Base-by-base conservation (phyloP, 371 early-diverging fungal species). In the Lichtheimia corymbifera region DNA sequence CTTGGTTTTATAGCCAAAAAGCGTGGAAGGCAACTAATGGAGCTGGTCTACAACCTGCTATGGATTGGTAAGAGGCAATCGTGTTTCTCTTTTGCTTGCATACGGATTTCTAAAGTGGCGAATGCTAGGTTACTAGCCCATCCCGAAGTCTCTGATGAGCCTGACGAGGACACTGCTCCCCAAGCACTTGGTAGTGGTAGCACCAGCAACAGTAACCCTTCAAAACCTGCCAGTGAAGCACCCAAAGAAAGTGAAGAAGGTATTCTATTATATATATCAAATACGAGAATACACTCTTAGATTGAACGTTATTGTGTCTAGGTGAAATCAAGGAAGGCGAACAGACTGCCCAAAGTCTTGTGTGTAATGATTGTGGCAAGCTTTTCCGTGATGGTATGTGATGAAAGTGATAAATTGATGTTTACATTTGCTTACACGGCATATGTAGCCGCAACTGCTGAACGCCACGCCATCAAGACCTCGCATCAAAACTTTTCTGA, bases 401-500 rank as follows among this genome's bases (percentile, higher is more conserved):
- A 17, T 5, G 20, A 17, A 45, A 27, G 14, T 13, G 41, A 35
- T 50, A 14, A 2, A 35, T 35, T 11, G 2, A 35, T 11, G 35
- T 6, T 35, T 35, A 9, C 35, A 9, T 35, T 35, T 47, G n/a
- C 20, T 47, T 47, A 35, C 9, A 22, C 12, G 40, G 9, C 11
- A 54, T 53, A 22, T 58, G 52, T 55, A 86, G 91, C 89, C n/a
- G 66, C 75, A 15, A 85, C 86, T 42, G 94, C 95, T 7, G 89
- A 94, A 65, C 64, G 84, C 63, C 97, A 95, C 70, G 97, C 96
- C 14, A 79, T 86, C 42, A 84, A 87, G 52, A 88, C 93, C 1
- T 85, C 87, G 0, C 97, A 97, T 71, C 83, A 83, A 54, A 90
- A 93, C 71, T 97, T 97, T 76, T 81, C 90, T 15, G 94, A 97